Evolutionary conservation across 2,329 filamentous ascomycete genomes (phyloP).

Genomic region (Diplocarpon rosae): DNA sequence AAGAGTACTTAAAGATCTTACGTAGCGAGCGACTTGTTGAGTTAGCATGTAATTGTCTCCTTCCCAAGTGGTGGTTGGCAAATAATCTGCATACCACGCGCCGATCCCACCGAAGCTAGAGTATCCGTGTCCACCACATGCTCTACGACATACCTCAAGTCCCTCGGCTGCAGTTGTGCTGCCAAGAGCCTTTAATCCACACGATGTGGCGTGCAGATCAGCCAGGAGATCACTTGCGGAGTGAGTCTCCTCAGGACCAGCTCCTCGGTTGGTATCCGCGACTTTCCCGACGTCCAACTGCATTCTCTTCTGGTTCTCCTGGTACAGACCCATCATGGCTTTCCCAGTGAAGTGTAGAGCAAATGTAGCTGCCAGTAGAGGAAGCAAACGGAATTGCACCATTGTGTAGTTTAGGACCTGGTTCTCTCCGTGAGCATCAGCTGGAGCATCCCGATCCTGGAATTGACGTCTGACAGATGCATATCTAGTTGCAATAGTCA

Average conservation of each 20-base stretch:
- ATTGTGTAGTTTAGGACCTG: slow-evolving; percentile 73
- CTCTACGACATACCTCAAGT: slow-evolving; percentile 62
- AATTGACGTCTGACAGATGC: slow-evolving; percentile 66
- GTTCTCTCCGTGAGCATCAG: slow-evolving; percentile 50
- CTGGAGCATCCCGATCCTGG: slow-evolving; percentile 58
- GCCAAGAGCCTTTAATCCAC: slow-evolving; percentile 62
- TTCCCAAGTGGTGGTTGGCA: slow-evolving; percentile 51
- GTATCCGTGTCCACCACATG: slow-evolving; percentile 70
- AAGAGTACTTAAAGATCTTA: not conserved
- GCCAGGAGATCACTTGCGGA: slow-evolving; percentile 58
- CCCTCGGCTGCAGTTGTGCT: slow-evolving; percentile 65
- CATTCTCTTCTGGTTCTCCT: slow-evolving; percentile 62
- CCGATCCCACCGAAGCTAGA: slow-evolving; percentile 67
- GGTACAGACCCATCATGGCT: slow-evolving; percentile 63
- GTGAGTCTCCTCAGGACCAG: slow-evolving; percentile 57
- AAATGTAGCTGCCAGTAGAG: slow-evolving; percentile 62
- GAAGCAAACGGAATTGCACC: slow-evolving; percentile 64
- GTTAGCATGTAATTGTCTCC: slow-evolving; percentile 65
- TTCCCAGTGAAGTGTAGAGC: slow-evolving; percentile 72
- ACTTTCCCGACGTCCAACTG: slow-evolving; percentile 30
- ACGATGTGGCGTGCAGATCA: slow-evolving; percentile 67
- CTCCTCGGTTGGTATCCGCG: slow-evolving; percentile 38
- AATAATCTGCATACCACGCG: slow-evolving; percentile 62
- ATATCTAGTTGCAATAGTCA: slow-evolving; percentile 69
- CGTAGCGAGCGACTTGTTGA: slow-evolving; percentile 64